Conservation (phyloP, 768 basidiomycete species). For the Lentinula raphanica region DNA sequence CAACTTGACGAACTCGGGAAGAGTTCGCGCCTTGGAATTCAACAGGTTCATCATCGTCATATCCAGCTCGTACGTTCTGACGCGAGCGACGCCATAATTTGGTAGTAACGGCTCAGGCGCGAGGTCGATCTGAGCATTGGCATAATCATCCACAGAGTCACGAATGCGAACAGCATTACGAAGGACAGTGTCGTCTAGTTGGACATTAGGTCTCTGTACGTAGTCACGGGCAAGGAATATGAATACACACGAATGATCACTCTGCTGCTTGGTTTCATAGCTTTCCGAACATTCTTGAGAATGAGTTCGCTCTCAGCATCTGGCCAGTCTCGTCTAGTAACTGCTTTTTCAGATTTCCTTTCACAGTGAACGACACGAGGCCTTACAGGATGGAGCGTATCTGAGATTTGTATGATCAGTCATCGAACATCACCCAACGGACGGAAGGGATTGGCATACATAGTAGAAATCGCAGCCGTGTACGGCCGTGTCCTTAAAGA, state of each 20-base stretch:
- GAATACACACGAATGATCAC: constrained; percentile 30
- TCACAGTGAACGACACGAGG: background rate
- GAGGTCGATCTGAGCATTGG: constrained; percentile 7
- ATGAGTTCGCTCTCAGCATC: constrained; percentile 30
- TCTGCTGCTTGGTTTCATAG: constrained; percentile 28
- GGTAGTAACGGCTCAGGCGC: constrained; percentile 40
- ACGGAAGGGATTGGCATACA: constrained; percentile 20
- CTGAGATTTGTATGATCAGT: constrained; percentile 13
- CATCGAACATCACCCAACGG: background rate
- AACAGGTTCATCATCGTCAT: constrained; percentile 39
- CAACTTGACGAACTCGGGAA: constrained; percentile 33
- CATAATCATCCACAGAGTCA: background rate
- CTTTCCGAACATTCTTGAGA: constrained; percentile 27
- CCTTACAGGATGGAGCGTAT: constrained; percentile 31
- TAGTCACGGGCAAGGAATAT: background rate
- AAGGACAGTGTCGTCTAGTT: constrained; percentile 34
- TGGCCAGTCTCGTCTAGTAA: constrained; percentile 37
- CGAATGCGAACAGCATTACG: constrained; percentile 20
- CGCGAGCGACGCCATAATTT: constrained; percentile 39
- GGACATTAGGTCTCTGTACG: background rate
- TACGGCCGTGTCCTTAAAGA: constrained; percentile 32
- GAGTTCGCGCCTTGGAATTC: constrained; percentile 38
- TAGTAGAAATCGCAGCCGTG: constrained; percentile 34
- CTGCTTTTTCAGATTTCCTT: too few species aligned
- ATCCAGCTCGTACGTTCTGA: constrained; percentile 38